Conservation (phyloP, 2,329 filamentous ascomycete genomes). For the Dactylella cylindrospora region DNA sequence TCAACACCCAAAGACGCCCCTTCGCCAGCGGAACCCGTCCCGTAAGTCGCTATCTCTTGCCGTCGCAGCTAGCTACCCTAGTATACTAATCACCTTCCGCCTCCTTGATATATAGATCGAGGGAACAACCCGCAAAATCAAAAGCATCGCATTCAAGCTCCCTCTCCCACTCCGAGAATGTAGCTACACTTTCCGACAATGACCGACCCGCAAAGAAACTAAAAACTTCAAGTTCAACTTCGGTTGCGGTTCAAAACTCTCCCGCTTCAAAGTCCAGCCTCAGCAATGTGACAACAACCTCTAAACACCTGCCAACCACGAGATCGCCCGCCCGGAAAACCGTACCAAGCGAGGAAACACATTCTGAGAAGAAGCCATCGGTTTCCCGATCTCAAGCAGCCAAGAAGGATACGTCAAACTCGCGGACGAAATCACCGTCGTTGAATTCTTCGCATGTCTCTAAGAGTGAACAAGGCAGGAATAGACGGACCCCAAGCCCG, state of each 20-base stretch:
- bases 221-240: conserved; percentile 22
- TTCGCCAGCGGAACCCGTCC: conserved; percentile 24
- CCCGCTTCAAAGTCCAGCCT: background rate
- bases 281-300: background rate
- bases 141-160: conserved; percentile 11
- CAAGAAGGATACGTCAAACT: conserved; percentile 12
- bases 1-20: conserved; percentile 35
- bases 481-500: conserved; percentile 26
- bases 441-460: no score
- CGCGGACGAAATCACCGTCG: conserved; percentile 21
- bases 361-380: conserved; percentile 6
- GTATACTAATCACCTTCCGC: background rate
- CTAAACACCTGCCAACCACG: conserved; percentile 6
- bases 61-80: background rate
- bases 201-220: conserved; percentile 39
- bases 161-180: conserved; percentile 6
- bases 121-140: conserved; percentile 13
- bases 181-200: conserved; percentile 9
- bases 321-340: conserved; percentile 26
- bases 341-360: conserved; percentile 5
- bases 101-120: conserved; percentile 7
- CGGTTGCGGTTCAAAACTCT: conserved; percentile 6
- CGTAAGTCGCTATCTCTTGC: conserved; percentile 9
- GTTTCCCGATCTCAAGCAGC: conserved; percentile 1
- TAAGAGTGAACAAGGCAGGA: conserved; percentile 21